Evolutionary conservation across 2,329 filamentous ascomycete species (phyloP).

Genomic region (Dactylonectria macrodidyma): DNA sequence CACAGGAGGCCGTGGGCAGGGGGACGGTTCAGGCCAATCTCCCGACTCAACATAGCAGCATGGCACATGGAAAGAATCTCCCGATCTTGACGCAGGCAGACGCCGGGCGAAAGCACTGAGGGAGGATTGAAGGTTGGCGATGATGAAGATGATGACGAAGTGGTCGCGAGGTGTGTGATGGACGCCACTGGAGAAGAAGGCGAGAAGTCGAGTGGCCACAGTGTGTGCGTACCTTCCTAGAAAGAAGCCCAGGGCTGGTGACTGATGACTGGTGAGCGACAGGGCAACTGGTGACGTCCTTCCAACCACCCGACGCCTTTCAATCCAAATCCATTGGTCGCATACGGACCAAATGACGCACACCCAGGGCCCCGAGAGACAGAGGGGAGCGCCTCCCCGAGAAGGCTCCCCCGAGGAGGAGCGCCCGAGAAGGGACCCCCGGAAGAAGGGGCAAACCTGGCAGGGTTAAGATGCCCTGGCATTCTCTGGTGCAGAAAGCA

Average conservation of each 20-base stretch:
- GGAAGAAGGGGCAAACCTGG: conserved; percentile 23
- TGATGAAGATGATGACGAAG: conserved; percentile 26
- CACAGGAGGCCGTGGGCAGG: conserved; percentile 13
- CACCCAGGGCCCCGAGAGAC: conserved; percentile 17
- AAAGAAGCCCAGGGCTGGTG: conserved; percentile 9
- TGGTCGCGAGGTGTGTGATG: conserved; percentile 5
- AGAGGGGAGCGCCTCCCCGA: conserved; percentile 24
- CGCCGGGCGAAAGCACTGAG: conserved; percentile 15
- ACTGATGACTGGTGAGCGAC: conserved; percentile 12
- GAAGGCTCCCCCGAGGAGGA: conserved; percentile 25
- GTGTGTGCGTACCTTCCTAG: conserved; percentile 11
- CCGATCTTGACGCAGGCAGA: conserved; percentile 21
- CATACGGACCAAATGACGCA: conserved; percentile 25
- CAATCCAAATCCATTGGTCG: conserved; percentile 21
- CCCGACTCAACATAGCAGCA: conserved; percentile 12
- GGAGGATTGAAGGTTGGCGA: conserved; percentile 17
- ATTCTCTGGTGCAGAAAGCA: background rate
- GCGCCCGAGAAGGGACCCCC: conserved; percentile 18
- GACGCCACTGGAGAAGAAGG: background rate
- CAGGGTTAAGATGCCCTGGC: conserved; percentile 14
- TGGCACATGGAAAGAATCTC: conserved; percentile 8
- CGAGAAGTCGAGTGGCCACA: conserved; percentile 21
- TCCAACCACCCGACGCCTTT: conserved; percentile 23
- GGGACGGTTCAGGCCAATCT: conserved; percentile 23
- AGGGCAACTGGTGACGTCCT: conserved; percentile 26